Percentiles rank a stretch among this genome's conserved stretches.
These are phyloP conservation scores for Mycena olivaceomarginata DNA, from an alignment of 768 basidiomycete species.

Conservation along the genomic window DNA sequence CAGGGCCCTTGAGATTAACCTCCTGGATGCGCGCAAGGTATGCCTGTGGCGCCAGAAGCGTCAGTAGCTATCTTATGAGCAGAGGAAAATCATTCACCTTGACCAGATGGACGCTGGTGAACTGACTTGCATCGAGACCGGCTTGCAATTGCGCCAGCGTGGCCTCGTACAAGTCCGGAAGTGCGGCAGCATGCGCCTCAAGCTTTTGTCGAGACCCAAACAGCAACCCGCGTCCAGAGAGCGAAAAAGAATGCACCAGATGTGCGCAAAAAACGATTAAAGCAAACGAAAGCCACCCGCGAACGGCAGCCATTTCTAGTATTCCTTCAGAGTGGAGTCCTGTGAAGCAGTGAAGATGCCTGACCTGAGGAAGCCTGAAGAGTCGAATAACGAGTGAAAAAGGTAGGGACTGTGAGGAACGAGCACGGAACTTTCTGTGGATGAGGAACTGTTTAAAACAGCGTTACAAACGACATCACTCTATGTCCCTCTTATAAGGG, in stretches of 20 bases:
- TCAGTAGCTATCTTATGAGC: neutral
- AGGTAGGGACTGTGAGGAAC: too few relatives aligned
- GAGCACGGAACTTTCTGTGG: too few relatives aligned
- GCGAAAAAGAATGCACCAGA: neutral
- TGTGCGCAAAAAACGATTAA: neutral
- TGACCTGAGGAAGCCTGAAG: too few relatives aligned
- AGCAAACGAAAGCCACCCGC: neutral
- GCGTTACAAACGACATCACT: too few relatives aligned
- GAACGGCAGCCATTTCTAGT: neutral
- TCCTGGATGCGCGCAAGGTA: conserved; percentile 82
- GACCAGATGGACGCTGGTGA: conserved; percentile 78
- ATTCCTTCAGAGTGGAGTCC: too few relatives aligned
- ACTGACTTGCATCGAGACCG: conserved; percentile 69
- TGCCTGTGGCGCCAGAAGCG: conserved; percentile 59
- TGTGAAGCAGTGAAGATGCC: too few relatives aligned
- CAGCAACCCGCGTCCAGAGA: neutral
- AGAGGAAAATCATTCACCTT: conserved; percentile 60
- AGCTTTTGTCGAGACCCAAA: too few relatives aligned
- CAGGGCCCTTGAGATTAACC: conserved; percentile 69
- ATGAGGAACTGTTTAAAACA: too few relatives aligned
- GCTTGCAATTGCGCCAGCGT: conserved; percentile 72
- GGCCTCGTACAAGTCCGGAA: conserved; percentile 78
- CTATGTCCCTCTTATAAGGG: too few relatives aligned
- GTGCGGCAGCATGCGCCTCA: neutral
- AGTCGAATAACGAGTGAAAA: too few relatives aligned